Percentiles rank a stretch among this genome's conserved stretches.
Evolutionary conservation across 2,329 filamentous ascomycete species (phyloP).

Genomic region (Talaromyces rugulosus): DNA sequence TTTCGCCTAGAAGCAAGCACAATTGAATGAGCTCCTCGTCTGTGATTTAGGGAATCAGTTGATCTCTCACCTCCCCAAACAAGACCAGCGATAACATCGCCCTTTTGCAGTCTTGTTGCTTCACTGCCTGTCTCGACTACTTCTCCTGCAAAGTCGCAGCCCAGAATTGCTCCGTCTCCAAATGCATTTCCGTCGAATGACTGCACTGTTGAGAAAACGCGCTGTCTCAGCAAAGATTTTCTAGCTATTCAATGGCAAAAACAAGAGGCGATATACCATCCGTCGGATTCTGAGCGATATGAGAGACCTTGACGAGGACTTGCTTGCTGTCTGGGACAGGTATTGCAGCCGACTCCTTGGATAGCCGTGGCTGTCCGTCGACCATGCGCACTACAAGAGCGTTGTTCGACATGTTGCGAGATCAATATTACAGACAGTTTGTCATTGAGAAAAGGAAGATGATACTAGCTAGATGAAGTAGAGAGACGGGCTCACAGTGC

Average conservation of each 20-base stretch:
- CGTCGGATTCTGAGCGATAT: conserved; percentile 22
- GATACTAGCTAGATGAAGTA: background rate
- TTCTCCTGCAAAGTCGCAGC: conserved; percentile 30
- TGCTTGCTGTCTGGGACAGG: conserved; percentile 13
- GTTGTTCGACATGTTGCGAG: background rate
- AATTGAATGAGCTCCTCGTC: background rate
- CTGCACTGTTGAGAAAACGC: background rate
- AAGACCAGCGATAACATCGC: conserved; percentile 30
- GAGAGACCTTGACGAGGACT: conserved; percentile 21
- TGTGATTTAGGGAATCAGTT: background rate
- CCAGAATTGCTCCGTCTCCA: conserved; percentile 27
- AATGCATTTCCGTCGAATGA: conserved; percentile 35
- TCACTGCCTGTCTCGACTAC: conserved; percentile 26
- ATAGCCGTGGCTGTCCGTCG: background rate
- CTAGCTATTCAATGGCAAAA: no score
- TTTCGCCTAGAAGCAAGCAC: conserved; percentile 36
- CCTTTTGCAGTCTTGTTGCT: conserved; percentile 25
- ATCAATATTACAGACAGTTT: background rate
- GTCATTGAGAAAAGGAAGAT: no score
- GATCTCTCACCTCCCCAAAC: conserved; percentile 26
- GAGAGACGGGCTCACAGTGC: background rate
- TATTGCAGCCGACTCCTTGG: background rate
- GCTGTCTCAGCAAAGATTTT: background rate
- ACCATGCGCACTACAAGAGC: background rate
- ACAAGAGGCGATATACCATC: conserved; percentile 14